Evolutionary conservation across 2,329 filamentous ascomycete species (phyloP).

Genomic region (Cladobotryum mycophilum): DNA sequence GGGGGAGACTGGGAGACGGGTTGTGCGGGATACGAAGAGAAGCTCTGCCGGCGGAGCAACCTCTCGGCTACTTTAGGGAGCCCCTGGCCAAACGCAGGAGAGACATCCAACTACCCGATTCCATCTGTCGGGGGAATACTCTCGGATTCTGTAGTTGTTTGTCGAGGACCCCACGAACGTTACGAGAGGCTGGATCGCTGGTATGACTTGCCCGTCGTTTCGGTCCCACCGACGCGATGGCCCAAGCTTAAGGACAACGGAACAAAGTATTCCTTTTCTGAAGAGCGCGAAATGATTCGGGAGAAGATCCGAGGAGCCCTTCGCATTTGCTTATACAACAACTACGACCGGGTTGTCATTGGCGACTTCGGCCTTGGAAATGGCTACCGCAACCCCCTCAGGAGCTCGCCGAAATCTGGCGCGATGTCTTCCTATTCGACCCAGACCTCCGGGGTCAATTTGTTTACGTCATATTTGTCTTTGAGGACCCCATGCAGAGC

Average conservation of each 20-base stretch:
- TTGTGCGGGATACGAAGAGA: constrained; percentile 50
- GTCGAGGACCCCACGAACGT: constrained; percentile 61
- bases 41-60: constrained; percentile 67
- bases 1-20: constrained; percentile 76
- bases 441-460: constrained; percentile 58
- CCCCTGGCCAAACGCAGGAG: constrained; percentile 45
- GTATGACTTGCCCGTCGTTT: constrained; percentile 63
- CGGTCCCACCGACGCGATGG: constrained; percentile 63
- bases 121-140: constrained; percentile 64
- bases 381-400: constrained; percentile 58
- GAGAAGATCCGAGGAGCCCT: constrained; percentile 68
- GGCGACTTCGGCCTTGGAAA: constrained; percentile 62
- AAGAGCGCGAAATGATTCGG: constrained; percentile 64
- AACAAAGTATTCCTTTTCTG: constrained; percentile 63
- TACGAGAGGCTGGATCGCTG: constrained; percentile 53
- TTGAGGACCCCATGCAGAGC: constrained; percentile 51
- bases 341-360: constrained; percentile 52
- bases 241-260: constrained; percentile 65
- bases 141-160: constrained; percentile 65
- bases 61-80: constrained; percentile 62
- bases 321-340: constrained; percentile 58
- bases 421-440: constrained; percentile 57
- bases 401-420: constrained; percentile 60
- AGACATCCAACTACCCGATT: constrained; percentile 60
- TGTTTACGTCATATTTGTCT: constrained; percentile 56